phyloP scores from a whole-genome alignment of 495 filamentous ascomycete genomes.

The Penicillium canariense region DNA sequence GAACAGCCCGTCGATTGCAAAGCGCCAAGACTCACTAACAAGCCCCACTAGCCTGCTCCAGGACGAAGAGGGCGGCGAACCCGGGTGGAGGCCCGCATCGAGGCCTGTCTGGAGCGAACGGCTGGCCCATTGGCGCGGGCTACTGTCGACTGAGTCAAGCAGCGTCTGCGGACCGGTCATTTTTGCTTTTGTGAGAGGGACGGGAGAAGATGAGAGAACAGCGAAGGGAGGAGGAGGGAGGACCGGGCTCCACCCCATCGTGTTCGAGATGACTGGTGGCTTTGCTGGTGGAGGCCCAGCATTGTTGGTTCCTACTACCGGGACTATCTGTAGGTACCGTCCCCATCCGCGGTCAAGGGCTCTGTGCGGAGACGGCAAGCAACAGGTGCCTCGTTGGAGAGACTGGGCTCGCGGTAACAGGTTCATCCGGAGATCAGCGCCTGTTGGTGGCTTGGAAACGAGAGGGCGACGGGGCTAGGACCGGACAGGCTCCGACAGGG shows the following conservation, averaged over 20 bases:
- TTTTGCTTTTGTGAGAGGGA: neutral
- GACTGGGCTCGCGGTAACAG: neutral
- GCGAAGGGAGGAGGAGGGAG: neutral
- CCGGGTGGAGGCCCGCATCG: slow-evolving; percentile 28
- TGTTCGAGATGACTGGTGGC: no score
- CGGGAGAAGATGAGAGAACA: neutral
- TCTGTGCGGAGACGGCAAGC: slow-evolving; percentile 1
- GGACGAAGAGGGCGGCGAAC: slow-evolving; percentile 11
- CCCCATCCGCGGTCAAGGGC: neutral
- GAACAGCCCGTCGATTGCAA: neutral
- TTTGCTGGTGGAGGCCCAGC: no score
- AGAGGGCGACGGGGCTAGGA: neutral
- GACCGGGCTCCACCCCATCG: no score
- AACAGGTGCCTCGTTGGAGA: slow-evolving; percentile 2
- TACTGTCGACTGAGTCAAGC: slow-evolving; percentile 6
- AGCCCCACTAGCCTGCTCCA: slow-evolving; percentile 4
- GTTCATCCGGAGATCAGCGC: slow-evolving; percentile 12
- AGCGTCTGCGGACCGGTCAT: neutral
- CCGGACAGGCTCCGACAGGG: slow-evolving; percentile 1
- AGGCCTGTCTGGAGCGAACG: slow-evolving; percentile 5
- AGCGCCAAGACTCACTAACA: slow-evolving; percentile 19
- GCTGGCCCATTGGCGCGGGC: slow-evolving; percentile 2
- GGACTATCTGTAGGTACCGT: no score
- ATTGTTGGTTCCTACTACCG: no score
- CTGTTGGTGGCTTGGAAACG: slow-evolving; percentile 8